These are phyloP conservation scores for Olyra latifolia DNA, from an alignment of 176 grass and related monocot genomes.

Conservation along the genomic window DNA sequence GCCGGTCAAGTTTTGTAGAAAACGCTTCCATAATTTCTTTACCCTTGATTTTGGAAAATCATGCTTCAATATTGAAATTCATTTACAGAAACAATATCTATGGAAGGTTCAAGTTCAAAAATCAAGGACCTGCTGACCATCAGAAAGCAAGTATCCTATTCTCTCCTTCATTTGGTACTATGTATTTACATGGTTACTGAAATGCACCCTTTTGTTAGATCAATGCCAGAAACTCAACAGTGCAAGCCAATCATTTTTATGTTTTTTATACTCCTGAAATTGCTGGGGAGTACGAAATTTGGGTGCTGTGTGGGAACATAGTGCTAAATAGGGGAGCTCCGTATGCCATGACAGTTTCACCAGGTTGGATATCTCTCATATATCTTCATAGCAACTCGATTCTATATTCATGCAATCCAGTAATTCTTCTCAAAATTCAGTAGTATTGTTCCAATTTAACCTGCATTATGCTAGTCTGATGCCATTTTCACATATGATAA, in stretches of 20 bases:
- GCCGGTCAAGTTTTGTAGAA: no score
- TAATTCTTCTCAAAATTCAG: background rate
- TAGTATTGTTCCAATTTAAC: background rate
- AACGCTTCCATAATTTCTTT: no score
- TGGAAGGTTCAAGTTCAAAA: conserved; percentile 14
- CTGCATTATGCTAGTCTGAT: background rate
- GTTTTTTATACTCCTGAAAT: conserved; percentile 62
- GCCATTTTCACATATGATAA: background rate
- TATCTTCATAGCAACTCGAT: background rate
- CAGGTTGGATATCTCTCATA: conserved; percentile 48
- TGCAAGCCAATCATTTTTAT: conserved; percentile 49
- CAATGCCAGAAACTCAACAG: conserved; percentile 41
- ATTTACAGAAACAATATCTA: conserved; percentile 38
- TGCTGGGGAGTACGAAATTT: conserved; percentile 73
- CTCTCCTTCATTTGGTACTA: background rate
- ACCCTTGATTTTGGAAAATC: no score
- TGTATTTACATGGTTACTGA: conserved; percentile 19
- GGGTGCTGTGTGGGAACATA: conserved; percentile 83
- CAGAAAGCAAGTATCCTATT: conserved; percentile 21
- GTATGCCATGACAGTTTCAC: conserved; percentile 61
- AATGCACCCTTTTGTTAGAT: conserved; percentile 8
- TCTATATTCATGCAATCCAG: background rate
- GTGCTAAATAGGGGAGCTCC: conserved; percentile 61
- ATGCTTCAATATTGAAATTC: background rate
- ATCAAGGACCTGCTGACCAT: conserved; percentile 11